Base-by-base conservation (phyloP, 2,329 filamentous ascomycete species). In the Neonectria hederae region DNA sequence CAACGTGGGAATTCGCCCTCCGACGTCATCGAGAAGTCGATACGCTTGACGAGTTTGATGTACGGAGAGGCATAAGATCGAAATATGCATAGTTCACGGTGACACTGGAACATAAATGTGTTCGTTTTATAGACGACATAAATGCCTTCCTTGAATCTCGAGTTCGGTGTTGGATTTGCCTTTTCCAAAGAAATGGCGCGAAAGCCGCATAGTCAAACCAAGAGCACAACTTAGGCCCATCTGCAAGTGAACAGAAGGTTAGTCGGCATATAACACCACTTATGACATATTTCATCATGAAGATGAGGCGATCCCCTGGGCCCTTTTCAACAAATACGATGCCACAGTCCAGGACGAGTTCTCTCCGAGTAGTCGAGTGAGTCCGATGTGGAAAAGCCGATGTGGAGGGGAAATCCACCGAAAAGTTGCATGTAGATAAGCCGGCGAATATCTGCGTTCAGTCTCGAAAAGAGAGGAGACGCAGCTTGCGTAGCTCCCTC, bases 181-280 rank as follows among this genome's bases (percentile, higher is more conserved):
- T 49, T 4, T 19, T 28, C 10, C 26, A 46, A 4, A 22, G 4
- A 5, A 11, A 11, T 10, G 4, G 2, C 4, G 30, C 30, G 11
- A 32, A 11, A 2, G 9, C n/a, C 22, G 7, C 10, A 13, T 40
- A 17, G 1, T 13, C 19, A 6, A 40, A 8, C 3, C 5, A 13
- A 17, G 14, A n/a, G 9, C 4, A 24, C 6, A 13, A 48, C 65
- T 56, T 30, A 67, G 63, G 46, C 51, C 42, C 59, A 42, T 21
- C 46, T 67, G 26, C 59, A 67, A 11, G 63, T 49, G 5, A 63
- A 43, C 0, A 66, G 14, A 6, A 67, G 1, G 2, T 53, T n/a
- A 0, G 30, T 48, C 0, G 59, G 11, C 9, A 67, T 7, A 1
- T 10, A 53, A 7, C 59, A 14, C 54, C 63, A 66, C 28, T 55